Evolutionary conservation across 2,329 filamentous ascomycete genomes (phyloP).

Genomic region (Akanthomyces dipterigenus): DNA sequence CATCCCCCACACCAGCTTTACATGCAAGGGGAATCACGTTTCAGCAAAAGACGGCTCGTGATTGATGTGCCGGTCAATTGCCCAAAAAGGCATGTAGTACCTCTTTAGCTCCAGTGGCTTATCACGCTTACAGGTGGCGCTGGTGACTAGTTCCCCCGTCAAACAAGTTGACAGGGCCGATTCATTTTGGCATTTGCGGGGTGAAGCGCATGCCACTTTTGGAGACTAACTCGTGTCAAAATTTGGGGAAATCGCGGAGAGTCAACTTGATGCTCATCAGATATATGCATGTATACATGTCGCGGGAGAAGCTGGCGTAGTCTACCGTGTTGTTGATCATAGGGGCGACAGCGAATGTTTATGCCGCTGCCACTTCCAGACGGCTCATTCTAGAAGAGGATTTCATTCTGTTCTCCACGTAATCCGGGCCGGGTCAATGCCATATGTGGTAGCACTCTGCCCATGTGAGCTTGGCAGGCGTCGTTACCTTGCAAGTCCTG

Average conservation of each 20-base stretch:
- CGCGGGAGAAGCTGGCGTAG: not conserved
- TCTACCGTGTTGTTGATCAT: not conserved
- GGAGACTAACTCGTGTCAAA: not conserved
- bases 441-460: not conserved
- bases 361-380: not conserved
- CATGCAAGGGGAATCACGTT: conserved; percentile 8
- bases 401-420: not conserved
- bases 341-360: not conserved
- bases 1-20: not conserved
- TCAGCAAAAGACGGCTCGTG: conserved; percentile 5
- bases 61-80: conserved; percentile 1
- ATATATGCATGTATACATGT: not conserved
- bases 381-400: not conserved
- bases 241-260: not conserved
- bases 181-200: conserved; percentile 6
- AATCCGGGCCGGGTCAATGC: not conserved
- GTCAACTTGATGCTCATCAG: too few relatives aligned
- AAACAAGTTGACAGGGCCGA: not conserved
- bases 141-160: not conserved
- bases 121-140: conserved; percentile 1
- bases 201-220: not conserved
- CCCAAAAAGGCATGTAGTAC: conserved; percentile 11
- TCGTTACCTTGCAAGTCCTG: not conserved
- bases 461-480: conserved; percentile 6
- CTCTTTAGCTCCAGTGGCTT: conserved; percentile 4